Percentiles rank a stretch among this genome's conserved stretches.
Evolutionary conservation across 2,329 filamentous ascomycete species (phyloP).

Genomic region (Beauveria varroae): DNA sequence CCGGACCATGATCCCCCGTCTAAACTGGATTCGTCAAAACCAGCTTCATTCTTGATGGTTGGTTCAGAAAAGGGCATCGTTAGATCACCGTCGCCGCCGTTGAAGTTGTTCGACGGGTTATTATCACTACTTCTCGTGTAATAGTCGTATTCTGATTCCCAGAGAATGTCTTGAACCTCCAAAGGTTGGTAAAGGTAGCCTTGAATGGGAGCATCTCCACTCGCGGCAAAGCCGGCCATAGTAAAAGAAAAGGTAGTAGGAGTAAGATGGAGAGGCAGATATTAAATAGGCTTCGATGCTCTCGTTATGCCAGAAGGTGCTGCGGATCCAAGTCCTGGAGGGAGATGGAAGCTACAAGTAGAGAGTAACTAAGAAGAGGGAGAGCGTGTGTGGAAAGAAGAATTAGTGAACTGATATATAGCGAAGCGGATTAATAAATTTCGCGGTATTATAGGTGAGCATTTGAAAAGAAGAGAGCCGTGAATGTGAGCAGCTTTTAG

Average conservation of each 20-base stretch:
- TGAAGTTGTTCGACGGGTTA: rapidly evolving
- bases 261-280: too few species aligned
- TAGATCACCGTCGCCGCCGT: too few species aligned
- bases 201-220: background rate
- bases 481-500: background rate
- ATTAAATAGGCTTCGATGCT: background rate
- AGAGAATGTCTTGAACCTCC: too few species aligned
- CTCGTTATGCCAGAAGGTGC: background rate
- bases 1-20: too few species aligned
- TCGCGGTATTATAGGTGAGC: background rate
- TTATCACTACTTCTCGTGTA: too few species aligned
- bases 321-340: background rate
- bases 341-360: background rate
- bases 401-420: background rate
- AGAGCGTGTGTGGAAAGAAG: background rate
- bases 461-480: background rate
- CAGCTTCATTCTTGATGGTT: too few species aligned
- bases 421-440: background rate
- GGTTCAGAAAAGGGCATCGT: too few species aligned
- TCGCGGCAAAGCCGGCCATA: background rate
- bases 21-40: too few species aligned
- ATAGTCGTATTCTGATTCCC: too few species aligned
- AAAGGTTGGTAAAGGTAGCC: too few species aligned
- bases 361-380: background rate
- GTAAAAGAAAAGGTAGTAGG: too few species aligned